A percentile compares a stretch with the other conserved stretches of the same genome.
Conservation (phyloP, 148 eudicot species). For the Tetragonia tetragonoides region DNA sequence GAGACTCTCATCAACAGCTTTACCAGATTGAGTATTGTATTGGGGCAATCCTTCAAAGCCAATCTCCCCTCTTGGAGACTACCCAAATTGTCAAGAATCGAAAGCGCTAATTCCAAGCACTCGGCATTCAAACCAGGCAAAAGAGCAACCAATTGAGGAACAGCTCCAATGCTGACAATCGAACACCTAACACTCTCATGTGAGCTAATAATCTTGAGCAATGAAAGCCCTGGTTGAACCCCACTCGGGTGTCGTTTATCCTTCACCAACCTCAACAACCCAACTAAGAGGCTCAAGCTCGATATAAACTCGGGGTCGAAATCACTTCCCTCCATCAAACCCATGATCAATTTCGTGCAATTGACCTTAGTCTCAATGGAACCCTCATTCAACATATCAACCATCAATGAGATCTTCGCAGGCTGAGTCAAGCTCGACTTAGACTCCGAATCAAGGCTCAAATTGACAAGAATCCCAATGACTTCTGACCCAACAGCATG, state of each 20-base stretch:
- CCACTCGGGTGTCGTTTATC: conserved; percentile 68
- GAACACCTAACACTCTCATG: conserved; percentile 48
- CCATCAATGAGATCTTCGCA: conserved; percentile 64
- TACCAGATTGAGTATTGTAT: conserved; percentile 56
- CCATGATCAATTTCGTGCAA: conserved; percentile 58
- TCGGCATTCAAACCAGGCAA: conserved; percentile 58
- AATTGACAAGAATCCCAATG: conserved; percentile 63
- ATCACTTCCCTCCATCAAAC: conserved; percentile 46
- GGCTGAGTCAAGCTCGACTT: conserved; percentile 61
- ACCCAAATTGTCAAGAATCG: conserved; percentile 45
- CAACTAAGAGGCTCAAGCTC: conserved; percentile 79
- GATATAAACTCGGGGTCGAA: conserved; percentile 55
- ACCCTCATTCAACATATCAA: conserved; percentile 90
- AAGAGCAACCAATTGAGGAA: conserved; percentile 60
- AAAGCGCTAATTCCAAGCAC: conserved; percentile 61
- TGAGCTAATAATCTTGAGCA: conserved; percentile 54
- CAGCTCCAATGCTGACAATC: conserved; percentile 64
- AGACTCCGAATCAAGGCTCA: conserved; percentile 46
- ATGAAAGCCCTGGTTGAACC: conserved; percentile 51
- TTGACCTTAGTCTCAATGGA: conserved; percentile 78
- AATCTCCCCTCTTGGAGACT: conserved; percentile 46
- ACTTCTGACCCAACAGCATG: conserved; percentile 87
- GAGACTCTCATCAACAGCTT: conserved; percentile 73
- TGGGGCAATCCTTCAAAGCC: conserved; percentile 55
- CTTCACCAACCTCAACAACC: conserved; percentile 66